Base-by-base conservation (phyloP, 345 rosid species). In the Boechera stricta region DNA sequence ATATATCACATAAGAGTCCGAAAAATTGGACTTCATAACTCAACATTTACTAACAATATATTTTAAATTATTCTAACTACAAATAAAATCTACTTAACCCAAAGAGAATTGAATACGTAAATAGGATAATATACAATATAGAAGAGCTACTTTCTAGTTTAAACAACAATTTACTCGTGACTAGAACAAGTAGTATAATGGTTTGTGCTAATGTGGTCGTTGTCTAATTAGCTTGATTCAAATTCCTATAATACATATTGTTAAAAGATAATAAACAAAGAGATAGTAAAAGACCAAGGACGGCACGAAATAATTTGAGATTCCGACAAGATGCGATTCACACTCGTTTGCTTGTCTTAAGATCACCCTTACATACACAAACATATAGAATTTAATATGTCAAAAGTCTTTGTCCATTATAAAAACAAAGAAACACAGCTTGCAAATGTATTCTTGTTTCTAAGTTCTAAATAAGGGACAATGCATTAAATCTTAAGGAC, bases 271-370 rank as follows among this genome's bases (percentile, higher is more conserved):
- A 47, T 57, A 33, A 57, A 32, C 12, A 31, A n/a, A 7, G 6
- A n/a, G 12, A 57, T n/a, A 55, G 38, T 33, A 33, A n/a, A 32
- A 57, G 26, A 33, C 13, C 63, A 58, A 58, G 63, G 63, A 33
- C 63, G 63, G 63, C 63, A 58, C 26, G 13, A 9, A 33, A 58
- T 10, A n/a, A 21, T 33, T 58, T 58, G 28, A 35, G 44, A 59
- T 59, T 59, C 64, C 64, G 44, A 59, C 64, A 58, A 35, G 64
- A 33, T 58, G 10, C 9, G 64, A 58, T 58, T 33, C 24, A 8
- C 7, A 5, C 64, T 59, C 44, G 28, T 18, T 59, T 35, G 64
- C 44, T 16, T 59, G 64, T 59, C 64, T 59, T 58, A 58, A 33
- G 64, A 59, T 59, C 64, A 59, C 44, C 64, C 13, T 35, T 10